Evolutionary conservation across 2,329 filamentous ascomycete species (phyloP), one percentile per base, ranked within the genome.

Genomic region (Paecilomyces sp.): DNA sequence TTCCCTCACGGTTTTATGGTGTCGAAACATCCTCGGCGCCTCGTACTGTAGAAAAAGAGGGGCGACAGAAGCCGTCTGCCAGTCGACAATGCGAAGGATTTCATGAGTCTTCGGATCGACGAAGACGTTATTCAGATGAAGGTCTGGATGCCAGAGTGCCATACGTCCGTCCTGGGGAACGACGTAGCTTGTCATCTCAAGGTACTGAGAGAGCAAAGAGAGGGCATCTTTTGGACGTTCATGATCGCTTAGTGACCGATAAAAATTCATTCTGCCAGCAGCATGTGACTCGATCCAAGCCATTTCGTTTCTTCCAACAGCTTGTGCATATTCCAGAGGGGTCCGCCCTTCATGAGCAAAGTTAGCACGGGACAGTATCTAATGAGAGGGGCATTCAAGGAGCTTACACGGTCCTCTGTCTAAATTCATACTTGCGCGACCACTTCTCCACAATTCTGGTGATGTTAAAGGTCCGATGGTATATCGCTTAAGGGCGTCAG

Each of bases 141-240:
- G 64, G 56, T 79, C 75, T 36, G 60, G 61, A 57, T 79, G 74
- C 76, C 68, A 69, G 28, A 71, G 55, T 69, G 73, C 36, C 13
- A n/a, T 41, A 41, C n/a, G 13, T 41, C 2, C 12, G 3, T 41
- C 13, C 13, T 5, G n/a, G 9, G 41, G 41, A 47, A 47, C 41
- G 3, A 11, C 15, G 18, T 47, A 18, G 41, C 5, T 15, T 3
- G 41, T 9, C 41, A 47, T 18, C 5, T 47, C 5, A 7, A 47
- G 15, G 9, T 47, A 47, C 41, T 47, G 36, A 41, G 13, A 41
- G 36, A 41, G 36, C 36, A 41, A 41, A n/a, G 36, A 41, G n/a
- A 41, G 3, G 13, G 36, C 36, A 7, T 41, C 36, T 41, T 41
- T 12, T 7, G 36, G 36, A n/a, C 3, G 36, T 12, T 41, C 36